Base-by-base conservation (phyloP, 768 basidiomycete species). In the Boletellus emodensis region DNA sequence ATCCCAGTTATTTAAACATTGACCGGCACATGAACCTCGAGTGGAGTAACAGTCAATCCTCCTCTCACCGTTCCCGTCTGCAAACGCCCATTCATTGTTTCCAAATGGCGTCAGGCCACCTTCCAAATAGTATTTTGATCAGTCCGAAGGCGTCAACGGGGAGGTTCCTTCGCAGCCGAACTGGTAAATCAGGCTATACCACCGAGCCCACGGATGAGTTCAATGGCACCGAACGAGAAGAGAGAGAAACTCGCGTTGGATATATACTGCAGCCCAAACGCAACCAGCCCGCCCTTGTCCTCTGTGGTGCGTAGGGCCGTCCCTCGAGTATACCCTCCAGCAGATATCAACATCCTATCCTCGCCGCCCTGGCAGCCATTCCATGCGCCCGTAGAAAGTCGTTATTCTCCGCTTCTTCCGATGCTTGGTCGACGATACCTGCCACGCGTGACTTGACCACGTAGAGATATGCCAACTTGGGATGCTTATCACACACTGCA, bases 71-170 rank as follows among this genome's bases (percentile, higher is more conserved):
- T 49, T 15, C 41, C 48, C 48, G 7, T 53, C 44, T 3, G 58
- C 66, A 33, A 62, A 60, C 1, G 57, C 50, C 39, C 57, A 61
- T 46, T 70, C 67, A 7, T 53, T 67, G 54, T 70, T 67, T 17
- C 64, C 67, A 17, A 18, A 22, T 0, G 63, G 52, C 9, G 44
- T 55, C 14, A 56, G 33, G 37, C 66, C 54, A 26, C 68, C 66
- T 3, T 18, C 6, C 3, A 63, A 20, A 20, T 20, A 20, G 20
- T 20, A 20, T 20, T 20, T 20, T 3, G 20, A 20, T 20, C 20
- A 3, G 20, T 20, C 20, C 3, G 20, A 20, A 3, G 20, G 20
- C 20, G 20, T 20, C 20, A 20, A 20, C 20, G 20, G 20, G 20
- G 2, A 20, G 20, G 20, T 20, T 20, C 20, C 3, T 3, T 20